A percentile compares a stretch with the other conserved stretches of the same genome.
These are phyloP conservation scores for Neofusicoccum sp. DNA, from an alignment of 2,329 filamentous ascomycete genomes.

Conservation along the genomic window DNA sequence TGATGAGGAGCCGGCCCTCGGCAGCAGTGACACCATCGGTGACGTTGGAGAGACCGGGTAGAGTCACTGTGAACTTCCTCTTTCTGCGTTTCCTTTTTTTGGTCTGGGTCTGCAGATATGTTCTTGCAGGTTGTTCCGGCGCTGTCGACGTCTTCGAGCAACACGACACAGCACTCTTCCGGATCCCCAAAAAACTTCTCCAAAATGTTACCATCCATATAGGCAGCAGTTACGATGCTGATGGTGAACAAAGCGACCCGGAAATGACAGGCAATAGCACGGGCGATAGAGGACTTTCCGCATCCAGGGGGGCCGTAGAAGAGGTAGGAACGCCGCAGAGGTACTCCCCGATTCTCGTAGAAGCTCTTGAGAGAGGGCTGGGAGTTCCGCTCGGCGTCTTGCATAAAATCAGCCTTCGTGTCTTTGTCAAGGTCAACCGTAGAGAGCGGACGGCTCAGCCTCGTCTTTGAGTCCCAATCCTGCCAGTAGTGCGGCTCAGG, in stretches of 20 bases:
- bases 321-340: background rate
- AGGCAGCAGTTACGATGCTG: background rate
- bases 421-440: background rate
- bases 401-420: background rate
- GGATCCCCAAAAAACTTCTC: background rate
- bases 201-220: background rate
- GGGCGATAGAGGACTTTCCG: background rate
- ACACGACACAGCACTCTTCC: conserved; percentile 34
- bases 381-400: background rate
- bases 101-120: background rate
- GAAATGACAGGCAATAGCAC: background rate
- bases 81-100: background rate
- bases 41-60: conserved; percentile 27
- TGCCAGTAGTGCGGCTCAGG: no score
- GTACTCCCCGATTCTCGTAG: background rate
- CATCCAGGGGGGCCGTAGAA: background rate
- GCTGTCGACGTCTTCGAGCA: conserved; percentile 44
- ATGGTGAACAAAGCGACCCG: background rate
- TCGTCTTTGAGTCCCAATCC: no score
- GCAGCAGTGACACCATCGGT: conserved; percentile 25
- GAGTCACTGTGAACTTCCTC: conserved; percentile 17
- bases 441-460: no score
- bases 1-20: conserved; percentile 29
- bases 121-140: conserved; percentile 31
- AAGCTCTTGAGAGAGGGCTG: background rate